Evolutionary conservation across 2,329 filamentous ascomycete species (phyloP).

Genomic region (Capronia coronata): DNA sequence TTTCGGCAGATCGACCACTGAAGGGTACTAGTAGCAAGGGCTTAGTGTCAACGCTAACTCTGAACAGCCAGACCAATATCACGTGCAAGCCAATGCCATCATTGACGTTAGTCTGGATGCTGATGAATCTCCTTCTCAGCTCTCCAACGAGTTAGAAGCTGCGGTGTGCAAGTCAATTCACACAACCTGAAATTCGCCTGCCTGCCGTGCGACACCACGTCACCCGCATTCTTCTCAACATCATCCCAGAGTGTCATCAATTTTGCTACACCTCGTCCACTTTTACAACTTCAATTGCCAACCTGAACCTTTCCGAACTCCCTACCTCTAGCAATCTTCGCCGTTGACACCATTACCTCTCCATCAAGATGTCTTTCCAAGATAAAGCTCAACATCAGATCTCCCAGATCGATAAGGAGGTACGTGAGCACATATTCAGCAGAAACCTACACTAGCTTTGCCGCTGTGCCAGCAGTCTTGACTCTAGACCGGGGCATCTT

Average conservation of each 20-base stretch:
- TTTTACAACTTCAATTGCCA: slow-evolving; percentile 1
- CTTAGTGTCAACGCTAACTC: too few relatives aligned
- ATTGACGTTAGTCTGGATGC: not conserved
- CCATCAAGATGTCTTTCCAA: slow-evolving; percentile 44
- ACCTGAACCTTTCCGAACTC: not conserved
- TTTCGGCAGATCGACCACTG: too few relatives aligned
- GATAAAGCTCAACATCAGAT: slow-evolving; percentile 58
- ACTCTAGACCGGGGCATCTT: not conserved
- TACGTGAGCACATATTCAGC: slow-evolving; percentile 32
- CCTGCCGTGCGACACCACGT: not conserved
- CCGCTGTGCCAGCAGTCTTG: not conserved
- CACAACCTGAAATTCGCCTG: not conserved
- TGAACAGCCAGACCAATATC: too few relatives aligned
- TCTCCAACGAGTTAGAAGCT: not conserved
- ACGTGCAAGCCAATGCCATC: not conserved
- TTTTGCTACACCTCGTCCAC: not conserved
- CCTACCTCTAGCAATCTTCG: not conserved
- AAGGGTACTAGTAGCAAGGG: too few relatives aligned
- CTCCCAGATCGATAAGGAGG: slow-evolving; percentile 63
- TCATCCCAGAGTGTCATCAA: not conserved
- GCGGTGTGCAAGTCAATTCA: not conserved
- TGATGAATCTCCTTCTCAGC: not conserved
- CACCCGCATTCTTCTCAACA: not conserved
- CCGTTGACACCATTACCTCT: not conserved
- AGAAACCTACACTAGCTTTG: slow-evolving; percentile 4